Conservation (phyloP, 257 asterid species). For the Echium plantagineum region DNA sequence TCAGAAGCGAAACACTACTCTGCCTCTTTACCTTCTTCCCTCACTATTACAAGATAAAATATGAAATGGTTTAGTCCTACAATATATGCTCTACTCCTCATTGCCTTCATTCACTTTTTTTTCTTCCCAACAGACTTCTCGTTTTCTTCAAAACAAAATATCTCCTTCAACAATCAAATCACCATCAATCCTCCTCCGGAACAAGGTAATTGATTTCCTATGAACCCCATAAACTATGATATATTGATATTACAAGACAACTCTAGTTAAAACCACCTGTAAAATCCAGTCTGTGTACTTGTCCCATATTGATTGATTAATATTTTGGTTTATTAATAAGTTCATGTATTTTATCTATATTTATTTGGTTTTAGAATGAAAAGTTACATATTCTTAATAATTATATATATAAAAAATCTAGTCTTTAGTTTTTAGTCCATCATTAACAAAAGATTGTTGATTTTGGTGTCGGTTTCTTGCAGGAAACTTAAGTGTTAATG, state of each 20-base stretch:
- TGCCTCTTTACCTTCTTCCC: not conserved
- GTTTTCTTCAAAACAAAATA: slow-evolving; percentile 12
- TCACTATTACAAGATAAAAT: no score
- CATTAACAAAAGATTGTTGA: not conserved
- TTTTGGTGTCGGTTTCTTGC: slow-evolving; percentile 5
- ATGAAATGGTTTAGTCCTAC: slow-evolving; percentile 1
- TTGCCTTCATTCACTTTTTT: slow-evolving; percentile 32
- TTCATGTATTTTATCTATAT: no score
- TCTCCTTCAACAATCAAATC: slow-evolving; percentile 12
- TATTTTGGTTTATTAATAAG: no score
- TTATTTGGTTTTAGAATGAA: no score
- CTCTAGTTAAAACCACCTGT: no score
- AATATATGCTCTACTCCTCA: slow-evolving; percentile 26
- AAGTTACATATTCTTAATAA: no score
- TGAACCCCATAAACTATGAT: no score
- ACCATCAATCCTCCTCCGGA: slow-evolving; percentile 8
- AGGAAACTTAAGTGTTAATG: slow-evolving; percentile 15
- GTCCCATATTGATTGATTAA: no score
- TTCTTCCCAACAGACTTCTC: slow-evolving; percentile 19
- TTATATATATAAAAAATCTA: not conserved
- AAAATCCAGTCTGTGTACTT: no score
- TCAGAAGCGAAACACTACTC: no score
- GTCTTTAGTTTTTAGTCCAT: not conserved
- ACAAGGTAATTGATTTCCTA: slow-evolving; percentile 22
- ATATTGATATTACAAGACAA: no score